phyloP scores from a whole-genome alignment of 345 rosid genomes.

The Erucastrum elatum region DNA sequence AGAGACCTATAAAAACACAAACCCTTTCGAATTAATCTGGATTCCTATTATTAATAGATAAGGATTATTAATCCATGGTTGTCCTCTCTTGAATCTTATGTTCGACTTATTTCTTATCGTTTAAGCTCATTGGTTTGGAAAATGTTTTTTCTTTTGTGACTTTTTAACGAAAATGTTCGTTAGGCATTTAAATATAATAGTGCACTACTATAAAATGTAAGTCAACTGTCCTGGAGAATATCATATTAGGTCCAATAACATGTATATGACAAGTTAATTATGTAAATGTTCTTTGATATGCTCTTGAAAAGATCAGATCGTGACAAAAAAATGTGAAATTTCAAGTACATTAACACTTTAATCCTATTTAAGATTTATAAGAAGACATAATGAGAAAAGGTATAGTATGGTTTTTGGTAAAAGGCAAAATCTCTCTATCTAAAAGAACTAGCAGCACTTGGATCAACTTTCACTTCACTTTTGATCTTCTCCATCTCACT shows the following conservation, averaged over 20 bases:
- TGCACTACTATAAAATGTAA: not conserved
- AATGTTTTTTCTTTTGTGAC: not conserved
- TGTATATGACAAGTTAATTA: not conserved
- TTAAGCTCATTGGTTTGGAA: not conserved
- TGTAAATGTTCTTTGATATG: not conserved
- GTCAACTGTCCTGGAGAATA: not conserved
- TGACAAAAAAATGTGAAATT: not conserved
- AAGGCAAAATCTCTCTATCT: not conserved
- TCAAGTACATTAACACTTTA: not conserved
- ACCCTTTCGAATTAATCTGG: no score
- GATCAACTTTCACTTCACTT: slow-evolving; percentile 28
- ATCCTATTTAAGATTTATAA: not conserved
- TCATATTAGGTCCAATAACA: not conserved
- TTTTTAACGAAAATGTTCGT: not conserved
- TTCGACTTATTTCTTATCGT: not conserved
- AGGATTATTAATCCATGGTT: not conserved
- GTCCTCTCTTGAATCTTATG: not conserved
- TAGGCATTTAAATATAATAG: not conserved
- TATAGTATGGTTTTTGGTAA: not conserved
- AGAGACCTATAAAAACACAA: no score
- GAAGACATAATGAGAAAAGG: not conserved
- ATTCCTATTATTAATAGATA: no score
- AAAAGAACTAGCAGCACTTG: slow-evolving; percentile 6
- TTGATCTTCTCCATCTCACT: slow-evolving; percentile 59
- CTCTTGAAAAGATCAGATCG: not conserved